Evolutionary conservation across 441 rosid species (phyloP).

Genomic region (Populus trichocarpa): DNA sequence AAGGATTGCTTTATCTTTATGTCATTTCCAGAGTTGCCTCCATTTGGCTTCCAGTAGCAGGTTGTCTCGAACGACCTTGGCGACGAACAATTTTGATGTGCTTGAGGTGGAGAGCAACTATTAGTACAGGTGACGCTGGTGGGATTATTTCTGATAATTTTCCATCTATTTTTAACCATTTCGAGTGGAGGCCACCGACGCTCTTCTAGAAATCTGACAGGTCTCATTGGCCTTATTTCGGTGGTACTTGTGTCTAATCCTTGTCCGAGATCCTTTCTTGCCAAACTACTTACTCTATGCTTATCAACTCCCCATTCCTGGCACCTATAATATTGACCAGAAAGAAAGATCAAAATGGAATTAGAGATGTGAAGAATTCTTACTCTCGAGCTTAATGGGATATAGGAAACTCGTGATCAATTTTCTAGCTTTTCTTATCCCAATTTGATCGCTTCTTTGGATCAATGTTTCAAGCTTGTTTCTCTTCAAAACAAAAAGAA

Average conservation of each 20-base stretch:
- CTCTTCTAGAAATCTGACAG: constrained; percentile 34
- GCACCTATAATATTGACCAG: constrained; percentile 9
- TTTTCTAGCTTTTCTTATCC: not conserved
- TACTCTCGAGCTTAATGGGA: not conserved
- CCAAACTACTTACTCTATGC: not conserved
- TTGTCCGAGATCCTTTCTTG: constrained; percentile 21
- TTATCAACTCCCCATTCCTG: constrained; percentile 13
- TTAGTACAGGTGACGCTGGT: not conserved
- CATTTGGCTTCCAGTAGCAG: constrained; percentile 5
- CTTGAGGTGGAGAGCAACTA: constrained; percentile 7
- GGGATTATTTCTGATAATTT: constrained; percentile 11
- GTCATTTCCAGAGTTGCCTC: constrained; percentile 6
- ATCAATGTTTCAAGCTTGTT: not conserved
- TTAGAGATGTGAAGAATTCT: not conserved
- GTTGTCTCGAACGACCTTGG: not conserved
- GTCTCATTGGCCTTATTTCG: constrained; percentile 32
- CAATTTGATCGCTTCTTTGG: not conserved
- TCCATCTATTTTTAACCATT: constrained; percentile 25
- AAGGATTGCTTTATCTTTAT: constrained; percentile 16
- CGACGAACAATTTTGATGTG: constrained; percentile 5
- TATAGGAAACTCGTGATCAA: not conserved
- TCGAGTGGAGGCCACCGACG: constrained; percentile 50
- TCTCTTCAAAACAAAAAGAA: too few species aligned
- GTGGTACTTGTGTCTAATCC: constrained; percentile 21
- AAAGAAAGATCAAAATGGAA: not conserved